phyloP scores from a whole-genome alignment of 1,139 yeast species.

The Pichia sp. region DNA sequence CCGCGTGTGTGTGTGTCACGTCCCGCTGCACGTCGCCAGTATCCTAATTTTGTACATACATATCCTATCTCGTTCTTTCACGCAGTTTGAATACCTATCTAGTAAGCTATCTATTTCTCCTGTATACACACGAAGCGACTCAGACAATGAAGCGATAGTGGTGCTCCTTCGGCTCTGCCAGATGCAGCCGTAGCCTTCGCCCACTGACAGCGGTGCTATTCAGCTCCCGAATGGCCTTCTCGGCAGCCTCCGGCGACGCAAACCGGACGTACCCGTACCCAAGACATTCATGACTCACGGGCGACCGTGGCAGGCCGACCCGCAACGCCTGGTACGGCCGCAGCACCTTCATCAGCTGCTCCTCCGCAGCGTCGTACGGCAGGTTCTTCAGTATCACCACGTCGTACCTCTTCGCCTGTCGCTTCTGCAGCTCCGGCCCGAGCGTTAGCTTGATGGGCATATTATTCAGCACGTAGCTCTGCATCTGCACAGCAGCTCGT shows the following conservation, averaged over 20 bases:
- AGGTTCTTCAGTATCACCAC: slow-evolving; percentile 25
- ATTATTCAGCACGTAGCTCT: slow-evolving; percentile 27
- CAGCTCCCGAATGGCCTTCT: slow-evolving; percentile 40
- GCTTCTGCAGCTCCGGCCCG: slow-evolving; percentile 11
- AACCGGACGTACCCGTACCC: slow-evolving; percentile 57
- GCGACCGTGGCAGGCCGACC: slow-evolving; percentile 27
- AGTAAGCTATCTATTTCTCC: neutral
- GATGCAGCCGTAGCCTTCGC: slow-evolving; percentile 42
- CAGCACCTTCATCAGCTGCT: slow-evolving; percentile 24
- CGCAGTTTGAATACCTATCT: neutral
- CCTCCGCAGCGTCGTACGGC: slow-evolving; percentile 25
- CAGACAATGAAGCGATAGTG: slow-evolving; percentile 26
- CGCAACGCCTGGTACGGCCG: slow-evolving; percentile 26
- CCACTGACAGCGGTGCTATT: slow-evolving; percentile 40
- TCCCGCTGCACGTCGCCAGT: neutral
- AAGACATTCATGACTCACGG: slow-evolving; percentile 28
- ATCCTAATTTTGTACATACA: neutral
- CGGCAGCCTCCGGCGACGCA: slow-evolving; percentile 42
- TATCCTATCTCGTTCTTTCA: neutral
- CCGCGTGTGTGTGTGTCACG: neutral
- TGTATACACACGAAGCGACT: neutral
- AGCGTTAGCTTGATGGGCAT: slow-evolving; percentile 22
- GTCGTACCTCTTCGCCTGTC: slow-evolving; percentile 19
- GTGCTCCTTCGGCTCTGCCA: slow-evolving; percentile 41
- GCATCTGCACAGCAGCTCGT: slow-evolving; percentile 28